A percentile compares a stretch with the other conserved stretches of the same genome.
These are phyloP conservation scores for Chaetomium tenue DNA, from an alignment of 495 filamentous ascomycete genomes.

Conservation along the genomic window DNA sequence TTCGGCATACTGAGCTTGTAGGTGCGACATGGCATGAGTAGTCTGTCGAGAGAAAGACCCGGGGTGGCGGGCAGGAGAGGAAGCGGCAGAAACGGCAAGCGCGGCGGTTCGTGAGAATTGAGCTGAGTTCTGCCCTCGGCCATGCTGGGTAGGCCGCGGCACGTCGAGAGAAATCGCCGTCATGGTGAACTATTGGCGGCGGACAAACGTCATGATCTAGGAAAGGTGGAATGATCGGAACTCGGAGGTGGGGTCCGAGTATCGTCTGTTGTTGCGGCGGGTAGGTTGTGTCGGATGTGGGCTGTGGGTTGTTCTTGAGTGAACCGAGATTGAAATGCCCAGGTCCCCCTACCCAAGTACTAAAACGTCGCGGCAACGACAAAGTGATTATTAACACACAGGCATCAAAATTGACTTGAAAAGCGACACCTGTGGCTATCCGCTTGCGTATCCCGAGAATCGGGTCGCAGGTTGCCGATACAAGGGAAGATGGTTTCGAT, in stretches of 20 bases:
- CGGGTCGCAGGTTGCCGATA: not conserved
- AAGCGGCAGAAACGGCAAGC: conserved; percentile 18
- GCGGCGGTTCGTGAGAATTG: conserved; percentile 19
- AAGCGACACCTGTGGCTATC: not conserved
- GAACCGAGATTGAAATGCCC: too few species aligned
- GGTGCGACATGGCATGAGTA: conserved; percentile 27
- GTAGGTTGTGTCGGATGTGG: not conserved
- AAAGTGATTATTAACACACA: not conserved
- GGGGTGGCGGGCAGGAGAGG: conserved; percentile 23
- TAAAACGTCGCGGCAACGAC: not conserved
- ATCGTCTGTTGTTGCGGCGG: not conserved
- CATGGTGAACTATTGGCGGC: conserved; percentile 30
- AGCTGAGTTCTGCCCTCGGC: conserved; percentile 24
- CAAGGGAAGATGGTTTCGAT: not conserved
- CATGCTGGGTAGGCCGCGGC: conserved; percentile 22
- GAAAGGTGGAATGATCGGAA: not conserved
- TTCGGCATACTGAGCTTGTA: conserved; percentile 28
- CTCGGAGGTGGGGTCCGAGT: not conserved
- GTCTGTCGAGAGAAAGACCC: conserved; percentile 25
- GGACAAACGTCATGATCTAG: conserved; percentile 23
- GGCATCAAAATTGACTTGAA: not conserved
- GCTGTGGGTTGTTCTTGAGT: not conserved
- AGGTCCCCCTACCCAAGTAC: too few species aligned
- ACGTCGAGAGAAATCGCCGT: conserved; percentile 33
- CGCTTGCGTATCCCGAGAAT: not conserved